Base-by-base conservation (phyloP, 768 basidiomycete species). In the Lactarius hengduanensis region DNA sequence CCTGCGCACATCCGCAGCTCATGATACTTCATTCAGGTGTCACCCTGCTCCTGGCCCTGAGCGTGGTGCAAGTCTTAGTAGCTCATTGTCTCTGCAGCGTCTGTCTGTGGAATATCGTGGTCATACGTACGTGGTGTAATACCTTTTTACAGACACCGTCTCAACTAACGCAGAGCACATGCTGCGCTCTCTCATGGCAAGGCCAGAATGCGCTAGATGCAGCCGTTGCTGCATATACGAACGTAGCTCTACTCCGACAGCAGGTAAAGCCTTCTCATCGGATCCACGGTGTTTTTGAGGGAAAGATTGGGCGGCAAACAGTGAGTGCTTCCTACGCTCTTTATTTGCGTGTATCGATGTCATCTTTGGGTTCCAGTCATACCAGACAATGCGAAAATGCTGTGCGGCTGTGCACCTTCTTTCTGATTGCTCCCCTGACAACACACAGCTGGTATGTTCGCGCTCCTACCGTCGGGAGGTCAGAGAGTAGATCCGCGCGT, bases 191-290 rank as follows among this genome's bases (percentile, higher is more conserved):
- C 87, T 26, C 92, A 28, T 94, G 92, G 92, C 89, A 93, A n/a
- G 92, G 91, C 1, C 81, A 80, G 66, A 94, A 94, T 68, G 88
- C 92, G 1, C 76, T 94, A 15, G 93, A 96, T 72, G 94, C 94
- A 0, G 92, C 91, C n/a, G 89, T 94, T 5, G 80, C 92, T 3
- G 89, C 90, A 4, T 94, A 95, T 73, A 89, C 83, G 58, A 90
- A 87, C 61, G 86, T 95, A 32, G 86, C 90, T 0, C 85, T 86
- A 8, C 80, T 95, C 30, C 85, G 94, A 18, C 94, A 96, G 75
- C 94, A 95, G 71, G 80, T 92, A 18, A 81, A 83, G 61, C 91
- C 94, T 0, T 86, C 86, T 0, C 85, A 89, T 69, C 86, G 92
- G 45, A 84, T 92, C 3, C 92, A 96, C n/a, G 91, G 92, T 0